Evolutionary conservation across 192 early-diverging fungal genomes (phyloP), one percentile per base, ranked within the genome.

Genomic region (Geranomyces michiganensis): DNA sequence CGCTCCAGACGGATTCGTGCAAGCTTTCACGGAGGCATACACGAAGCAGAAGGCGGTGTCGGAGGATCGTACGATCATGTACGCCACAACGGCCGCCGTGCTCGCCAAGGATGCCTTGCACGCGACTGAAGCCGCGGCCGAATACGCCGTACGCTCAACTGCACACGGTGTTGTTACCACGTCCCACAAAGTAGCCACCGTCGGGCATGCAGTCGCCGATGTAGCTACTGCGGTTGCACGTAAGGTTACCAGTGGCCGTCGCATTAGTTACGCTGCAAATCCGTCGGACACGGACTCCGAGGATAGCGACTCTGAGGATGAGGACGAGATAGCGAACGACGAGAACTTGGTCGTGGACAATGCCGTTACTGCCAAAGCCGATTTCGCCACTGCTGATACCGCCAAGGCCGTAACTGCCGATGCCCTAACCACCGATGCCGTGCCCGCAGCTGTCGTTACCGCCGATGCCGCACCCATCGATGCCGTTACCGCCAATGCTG

Each of bases 31-130:
- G n/a, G n/a, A n/a, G n/a, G n/a, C n/a, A n/a, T n/a, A n/a, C n/a
- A n/a, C n/a, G n/a, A n/a, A n/a, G n/a, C n/a, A n/a, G n/a, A n/a
- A n/a, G n/a, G n/a, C n/a, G n/a, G n/a, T n/a, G n/a, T n/a, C n/a
- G n/a, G n/a, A n/a, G 9, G 68, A 70, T 8, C 62, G 26, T 19
- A 56, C 58, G 10, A 41, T 70, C 21, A 56, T 61, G 31, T 59
- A 61, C 58, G 68, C 36, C 10, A 70, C 68, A 8, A 62, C 58
- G 12, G 68, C 41, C 3, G 60, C 62, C 26, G 68, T 70, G 12
- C 58, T 70, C 24, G 36, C 68, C 1, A 44, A 33, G 17, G 68
- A 70, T 56, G 68, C 68, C n/a, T 19, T 61, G 12, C 68, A 70
- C 68, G 60, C 62, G 32, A 56, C 45, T 26, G 68, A 61, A 21